phyloP scores from a whole-genome alignment of 2,329 filamentous ascomycete genomes.

The Rhinocladiella mackenziei region DNA sequence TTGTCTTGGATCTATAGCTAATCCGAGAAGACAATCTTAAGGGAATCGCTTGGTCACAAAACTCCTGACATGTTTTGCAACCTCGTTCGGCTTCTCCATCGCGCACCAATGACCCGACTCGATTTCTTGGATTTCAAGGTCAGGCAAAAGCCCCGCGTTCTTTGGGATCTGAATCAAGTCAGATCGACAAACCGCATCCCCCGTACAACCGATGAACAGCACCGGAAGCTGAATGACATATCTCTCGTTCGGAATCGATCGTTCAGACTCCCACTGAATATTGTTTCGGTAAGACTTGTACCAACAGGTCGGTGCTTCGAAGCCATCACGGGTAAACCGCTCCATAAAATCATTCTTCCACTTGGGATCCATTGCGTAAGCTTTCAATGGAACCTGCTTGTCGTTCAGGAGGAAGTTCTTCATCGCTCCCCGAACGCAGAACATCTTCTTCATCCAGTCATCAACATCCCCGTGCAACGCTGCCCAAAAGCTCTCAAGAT shows the following conservation, averaged over 20 bases:
- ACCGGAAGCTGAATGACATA: constrained; percentile 2
- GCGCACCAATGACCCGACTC: constrained; percentile 6
- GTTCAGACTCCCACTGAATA: constrained; percentile 3
- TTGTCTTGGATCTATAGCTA: no score
- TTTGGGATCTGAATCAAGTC: constrained; percentile 1
- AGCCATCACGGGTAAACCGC: constrained; percentile 3
- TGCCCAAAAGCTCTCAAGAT: constrained; percentile 40
- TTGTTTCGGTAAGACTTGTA: constrained; percentile 1
- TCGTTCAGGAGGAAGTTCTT: not conserved
- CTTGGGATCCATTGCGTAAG: constrained; percentile 2
- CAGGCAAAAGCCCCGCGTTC: constrained; percentile 1
- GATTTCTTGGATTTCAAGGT: not conserved
- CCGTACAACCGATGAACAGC: constrained; percentile 4
- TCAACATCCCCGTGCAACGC: constrained; percentile 34
- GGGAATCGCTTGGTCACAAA: constrained; percentile 5
- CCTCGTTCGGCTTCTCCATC: constrained; percentile 10
- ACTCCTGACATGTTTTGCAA: constrained; percentile 2
- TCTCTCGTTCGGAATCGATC: not conserved
- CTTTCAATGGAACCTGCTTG: constrained; percentile 6
- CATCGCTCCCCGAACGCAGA: constrained; percentile 2
- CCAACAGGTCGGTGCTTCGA: not conserved
- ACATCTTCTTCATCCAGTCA: constrained; percentile 30
- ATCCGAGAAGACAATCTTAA: no score
- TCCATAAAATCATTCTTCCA: constrained; percentile 4
- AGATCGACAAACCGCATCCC: not conserved